These are phyloP conservation scores for Flaveria floridana DNA, from an alignment of 140 eudicot species.

Conservation along the genomic window DNA sequence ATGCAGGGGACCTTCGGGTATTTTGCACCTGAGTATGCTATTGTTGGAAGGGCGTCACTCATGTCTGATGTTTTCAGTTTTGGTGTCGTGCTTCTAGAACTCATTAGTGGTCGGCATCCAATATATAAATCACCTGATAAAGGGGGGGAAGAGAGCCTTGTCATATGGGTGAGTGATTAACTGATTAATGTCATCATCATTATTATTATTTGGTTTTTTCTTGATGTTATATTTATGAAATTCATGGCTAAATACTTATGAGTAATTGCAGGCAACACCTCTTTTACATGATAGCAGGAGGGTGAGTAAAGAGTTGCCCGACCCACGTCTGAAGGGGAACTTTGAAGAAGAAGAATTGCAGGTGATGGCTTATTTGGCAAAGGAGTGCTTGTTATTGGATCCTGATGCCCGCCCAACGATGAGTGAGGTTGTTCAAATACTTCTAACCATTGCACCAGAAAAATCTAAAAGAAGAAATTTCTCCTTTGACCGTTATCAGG, in stretches of 20 bases:
- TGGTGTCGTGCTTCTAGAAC: conserved; percentile 95
- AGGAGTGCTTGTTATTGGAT: conserved; percentile 86
- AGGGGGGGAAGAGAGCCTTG: conserved; percentile 86
- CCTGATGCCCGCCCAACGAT: conserved; percentile 96
- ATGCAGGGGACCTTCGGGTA: conserved; percentile 98
- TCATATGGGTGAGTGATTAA: conserved; percentile 67
- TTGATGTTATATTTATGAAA: background rate
- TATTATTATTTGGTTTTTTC: background rate
- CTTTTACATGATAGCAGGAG: conserved; percentile 74
- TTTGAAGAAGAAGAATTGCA: conserved; percentile 92
- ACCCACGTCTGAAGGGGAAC: conserved; percentile 62
- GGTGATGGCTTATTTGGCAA: conserved; percentile 93
- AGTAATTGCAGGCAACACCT: conserved; percentile 67
- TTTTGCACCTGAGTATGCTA: conserved; percentile 95
- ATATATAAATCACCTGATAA: conserved; percentile 56
- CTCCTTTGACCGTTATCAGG: conserved; percentile 62
- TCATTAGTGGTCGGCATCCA: conserved; percentile 83
- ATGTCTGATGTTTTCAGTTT: conserved; percentile 97
- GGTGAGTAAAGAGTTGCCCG: conserved; percentile 78
- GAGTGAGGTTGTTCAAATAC: conserved; percentile 95
- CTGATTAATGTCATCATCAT: background rate
- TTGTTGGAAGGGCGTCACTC: conserved; percentile 76
- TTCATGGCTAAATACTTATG: background rate
- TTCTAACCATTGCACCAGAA: conserved; percentile 77
- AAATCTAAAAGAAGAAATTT: conserved; percentile 64